Evolutionary conservation across 805 yeast genomes (phyloP), one percentile per base, ranked within the genome.

Genomic region (Lipomyces lipofer): DNA sequence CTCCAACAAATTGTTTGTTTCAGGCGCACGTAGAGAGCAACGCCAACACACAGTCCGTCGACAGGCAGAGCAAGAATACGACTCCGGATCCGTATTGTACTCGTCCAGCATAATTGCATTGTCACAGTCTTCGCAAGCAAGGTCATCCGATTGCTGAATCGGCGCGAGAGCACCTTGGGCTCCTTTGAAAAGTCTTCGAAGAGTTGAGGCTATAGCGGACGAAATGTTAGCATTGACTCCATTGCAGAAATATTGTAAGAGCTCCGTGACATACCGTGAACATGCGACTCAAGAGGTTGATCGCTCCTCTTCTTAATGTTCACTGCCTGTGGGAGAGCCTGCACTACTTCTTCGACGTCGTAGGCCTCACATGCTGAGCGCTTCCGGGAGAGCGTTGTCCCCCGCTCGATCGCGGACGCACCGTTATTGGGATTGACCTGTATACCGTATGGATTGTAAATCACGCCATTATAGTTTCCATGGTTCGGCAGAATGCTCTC

Each of bases 351-450:
- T 24, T 46, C 43, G 4, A 33, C 24, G 24, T 35, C 46, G 32
- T 38, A 43, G 19, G 42, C 15, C 35, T 40, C 51, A 38, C 47
- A 43, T 22, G 79, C 72, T 0, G 82, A 70, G 43, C 82, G 72
- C 58, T 79, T 52, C 44, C 78, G 72, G 17, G 79, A 70, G n/a
- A n/a, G n/a, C n/a, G n/a, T n/a, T n/a, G n/a, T n/a, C n/a, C n/a
- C n/a, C n/a, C n/a, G n/a, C n/a, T n/a, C n/a, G n/a, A n/a, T n/a
- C n/a, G n/a, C n/a, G n/a, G n/a, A n/a, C n/a, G n/a, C n/a, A n/a
- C n/a, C n/a, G n/a, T n/a, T n/a, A n/a, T n/a, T n/a, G n/a, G n/a
- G n/a, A n/a, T n/a, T n/a, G n/a, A n/a, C n/a, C n/a, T n/a, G n/a
- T n/a, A n/a, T n/a, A n/a, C n/a, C n/a, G n/a, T n/a, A n/a, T n/a